phyloP scores from a whole-genome alignment of 2,329 filamentous ascomycete genomes.

The Monosporascus sp. region DNA sequence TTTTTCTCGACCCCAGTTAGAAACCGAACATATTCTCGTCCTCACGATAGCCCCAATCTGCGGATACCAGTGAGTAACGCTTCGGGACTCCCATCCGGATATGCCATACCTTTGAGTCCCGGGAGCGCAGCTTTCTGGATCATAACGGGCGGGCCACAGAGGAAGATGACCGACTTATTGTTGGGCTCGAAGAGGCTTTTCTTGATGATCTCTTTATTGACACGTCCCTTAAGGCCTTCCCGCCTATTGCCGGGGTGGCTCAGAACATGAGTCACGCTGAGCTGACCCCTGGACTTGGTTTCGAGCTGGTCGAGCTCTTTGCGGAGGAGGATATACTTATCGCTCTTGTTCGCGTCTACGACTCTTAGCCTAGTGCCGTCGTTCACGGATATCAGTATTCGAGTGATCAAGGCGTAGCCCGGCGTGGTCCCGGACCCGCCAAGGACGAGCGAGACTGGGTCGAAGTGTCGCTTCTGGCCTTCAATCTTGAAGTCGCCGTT shows the following conservation, averaged over 20 bases:
- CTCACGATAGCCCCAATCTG: not conserved
- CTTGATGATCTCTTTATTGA: conserved; percentile 36
- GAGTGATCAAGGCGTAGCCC: conserved; percentile 33
- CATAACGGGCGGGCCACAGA: conserved; percentile 46
- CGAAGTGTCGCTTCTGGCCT: conserved; percentile 21
- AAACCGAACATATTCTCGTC: not conserved
- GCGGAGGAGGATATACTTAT: not conserved
- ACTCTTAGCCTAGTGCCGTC: not conserved
- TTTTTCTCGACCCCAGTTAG: not conserved
- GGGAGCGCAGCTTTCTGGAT: conserved; percentile 47
- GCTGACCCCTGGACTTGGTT: not conserved
- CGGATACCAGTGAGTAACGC: not conserved
- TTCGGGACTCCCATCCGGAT: too few species aligned
- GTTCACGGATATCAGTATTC: not conserved
- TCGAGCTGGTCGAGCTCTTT: not conserved
- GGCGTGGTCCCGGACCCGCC: conserved; percentile 48
- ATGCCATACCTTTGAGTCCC: conserved; percentile 30
- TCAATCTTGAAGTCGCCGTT: conserved; percentile 41
- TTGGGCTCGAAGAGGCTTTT: conserved; percentile 24
- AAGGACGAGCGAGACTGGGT: conserved; percentile 39
- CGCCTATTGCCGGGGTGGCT: conserved; percentile 37
- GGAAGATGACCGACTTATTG: conserved; percentile 35
- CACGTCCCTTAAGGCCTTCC: conserved; percentile 40
- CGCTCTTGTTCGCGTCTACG: not conserved
- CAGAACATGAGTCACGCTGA: conserved; percentile 44